phyloP scores from a whole-genome alignment of 1,284 basidiomycete genomes.

The Singerocomus inundabilis region DNA sequence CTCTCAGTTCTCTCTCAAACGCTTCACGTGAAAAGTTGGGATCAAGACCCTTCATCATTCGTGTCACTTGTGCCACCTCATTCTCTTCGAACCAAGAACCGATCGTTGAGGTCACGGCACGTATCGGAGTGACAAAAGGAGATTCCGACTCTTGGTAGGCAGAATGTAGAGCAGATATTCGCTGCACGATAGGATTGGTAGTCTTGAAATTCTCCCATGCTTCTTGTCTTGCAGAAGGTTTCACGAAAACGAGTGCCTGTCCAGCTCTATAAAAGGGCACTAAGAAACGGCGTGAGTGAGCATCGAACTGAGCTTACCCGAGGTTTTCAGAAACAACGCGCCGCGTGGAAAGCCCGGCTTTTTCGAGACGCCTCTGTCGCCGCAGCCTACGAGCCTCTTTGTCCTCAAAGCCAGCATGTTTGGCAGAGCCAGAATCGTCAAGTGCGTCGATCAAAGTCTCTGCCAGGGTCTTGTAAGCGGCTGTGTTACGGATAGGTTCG shows the following conservation, averaged over 20 bases:
- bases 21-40: conserved; percentile 83
- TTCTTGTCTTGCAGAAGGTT: conserved; percentile 74
- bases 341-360: conserved; percentile 73
- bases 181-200: conserved; percentile 70
- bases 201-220: conserved; percentile 75
- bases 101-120: conserved; percentile 83
- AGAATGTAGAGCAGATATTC: conserved; percentile 60
- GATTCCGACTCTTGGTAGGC: conserved; percentile 94
- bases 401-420: conserved; percentile 93
- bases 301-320: conserved; percentile 57
- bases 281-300: background rate
- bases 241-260: conserved; percentile 78
- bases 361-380: conserved; percentile 73
- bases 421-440: conserved; percentile 89
- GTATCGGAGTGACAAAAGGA: conserved; percentile 78
- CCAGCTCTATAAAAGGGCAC: conserved; percentile 62
- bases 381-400: conserved; percentile 81
- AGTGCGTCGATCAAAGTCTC: conserved; percentile 90
- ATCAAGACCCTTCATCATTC: conserved; percentile 85
- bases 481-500: conserved; percentile 92
- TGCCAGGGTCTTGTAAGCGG: conserved; percentile 89
- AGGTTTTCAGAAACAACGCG: conserved; percentile 66
- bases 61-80: conserved; percentile 92
- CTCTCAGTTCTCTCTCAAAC: conserved; percentile 89
- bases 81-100: conserved; percentile 96